phyloP scores from a whole-genome alignment of 148 eudicot species.

The Suaeda aralocaspica region DNA sequence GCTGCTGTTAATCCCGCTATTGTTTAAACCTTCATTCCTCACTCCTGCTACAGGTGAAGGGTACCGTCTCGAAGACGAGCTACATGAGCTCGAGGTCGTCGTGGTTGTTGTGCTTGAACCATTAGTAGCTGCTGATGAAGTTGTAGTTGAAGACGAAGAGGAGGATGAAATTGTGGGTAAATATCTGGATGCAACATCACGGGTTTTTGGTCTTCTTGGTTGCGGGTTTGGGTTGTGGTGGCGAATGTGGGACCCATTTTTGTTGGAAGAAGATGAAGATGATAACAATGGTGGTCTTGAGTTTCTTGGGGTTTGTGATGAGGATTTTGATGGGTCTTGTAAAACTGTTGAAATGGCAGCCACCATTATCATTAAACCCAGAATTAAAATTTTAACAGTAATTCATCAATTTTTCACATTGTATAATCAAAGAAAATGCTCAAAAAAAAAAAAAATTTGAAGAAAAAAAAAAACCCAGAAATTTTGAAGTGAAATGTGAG shows the following conservation, averaged over 20 bases:
- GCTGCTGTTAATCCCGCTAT: background rate
- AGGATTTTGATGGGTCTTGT: conserved; percentile 41
- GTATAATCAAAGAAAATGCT: conserved; percentile 9
- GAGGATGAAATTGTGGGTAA: conserved; percentile 56
- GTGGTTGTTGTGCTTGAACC: conserved; percentile 38
- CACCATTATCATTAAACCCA: conserved; percentile 53
- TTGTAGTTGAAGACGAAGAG: conserved; percentile 56
- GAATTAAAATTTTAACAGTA: conserved; percentile 8
- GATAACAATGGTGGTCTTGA: conserved; percentile 67
- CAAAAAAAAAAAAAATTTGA: background rate
- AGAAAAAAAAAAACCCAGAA: conserved; percentile 23
- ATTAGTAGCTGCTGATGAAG: conserved; percentile 28
- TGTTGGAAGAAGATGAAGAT: conserved; percentile 60
- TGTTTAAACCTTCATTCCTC: background rate
- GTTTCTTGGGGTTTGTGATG: conserved; percentile 26
- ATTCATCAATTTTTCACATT: conserved; percentile 42
- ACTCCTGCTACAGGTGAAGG: conserved; percentile 75
- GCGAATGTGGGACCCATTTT: conserved; percentile 35
- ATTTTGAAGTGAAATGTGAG: conserved; percentile 11
- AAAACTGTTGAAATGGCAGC: conserved; percentile 56
- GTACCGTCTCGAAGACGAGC: conserved; percentile 57
- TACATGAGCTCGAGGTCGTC: no score
- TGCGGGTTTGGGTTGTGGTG: no score
- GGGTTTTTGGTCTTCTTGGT: conserved; percentile 47
- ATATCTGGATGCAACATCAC: conserved; percentile 71